These are phyloP conservation scores for Panicum hallii DNA, from an alignment of 202 grass and related monocot species.

Conservation along the genomic window DNA sequence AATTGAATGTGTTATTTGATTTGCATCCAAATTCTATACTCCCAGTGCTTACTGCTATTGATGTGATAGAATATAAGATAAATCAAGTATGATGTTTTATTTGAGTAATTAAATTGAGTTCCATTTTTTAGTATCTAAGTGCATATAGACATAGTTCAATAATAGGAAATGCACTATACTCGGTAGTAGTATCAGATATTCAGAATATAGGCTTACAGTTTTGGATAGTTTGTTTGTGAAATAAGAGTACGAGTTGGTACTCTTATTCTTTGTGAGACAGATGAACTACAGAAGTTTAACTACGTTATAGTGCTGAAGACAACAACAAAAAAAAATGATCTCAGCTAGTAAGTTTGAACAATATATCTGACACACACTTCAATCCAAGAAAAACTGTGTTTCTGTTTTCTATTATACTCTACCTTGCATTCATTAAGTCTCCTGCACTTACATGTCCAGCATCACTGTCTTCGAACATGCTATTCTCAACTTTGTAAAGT, in stretches of 20 bases:
- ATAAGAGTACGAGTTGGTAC: background rate
- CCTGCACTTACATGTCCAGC: background rate
- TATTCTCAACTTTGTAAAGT: background rate
- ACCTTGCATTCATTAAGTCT: background rate
- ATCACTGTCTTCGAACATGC: background rate
- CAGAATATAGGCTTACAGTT: background rate
- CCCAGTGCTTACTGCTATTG: background rate
- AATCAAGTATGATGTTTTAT: background rate
- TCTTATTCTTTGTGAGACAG: background rate
- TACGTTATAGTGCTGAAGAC: background rate
- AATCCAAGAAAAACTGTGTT: background rate
- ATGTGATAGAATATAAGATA: constrained; percentile 17
- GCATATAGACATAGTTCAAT: background rate
- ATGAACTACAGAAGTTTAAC: background rate
- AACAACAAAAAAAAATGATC: background rate
- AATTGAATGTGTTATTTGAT: background rate
- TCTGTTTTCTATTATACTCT: background rate
- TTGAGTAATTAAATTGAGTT: background rate
- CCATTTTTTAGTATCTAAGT: background rate
- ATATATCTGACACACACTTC: background rate
- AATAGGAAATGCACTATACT: background rate
- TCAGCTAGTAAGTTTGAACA: background rate
- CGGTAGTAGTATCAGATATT: background rate
- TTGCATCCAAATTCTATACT: background rate
- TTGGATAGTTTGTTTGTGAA: background rate